Evolutionary conservation across 2,329 filamentous ascomycete genomes (phyloP).

Genomic region (Trichoderma gracile): DNA sequence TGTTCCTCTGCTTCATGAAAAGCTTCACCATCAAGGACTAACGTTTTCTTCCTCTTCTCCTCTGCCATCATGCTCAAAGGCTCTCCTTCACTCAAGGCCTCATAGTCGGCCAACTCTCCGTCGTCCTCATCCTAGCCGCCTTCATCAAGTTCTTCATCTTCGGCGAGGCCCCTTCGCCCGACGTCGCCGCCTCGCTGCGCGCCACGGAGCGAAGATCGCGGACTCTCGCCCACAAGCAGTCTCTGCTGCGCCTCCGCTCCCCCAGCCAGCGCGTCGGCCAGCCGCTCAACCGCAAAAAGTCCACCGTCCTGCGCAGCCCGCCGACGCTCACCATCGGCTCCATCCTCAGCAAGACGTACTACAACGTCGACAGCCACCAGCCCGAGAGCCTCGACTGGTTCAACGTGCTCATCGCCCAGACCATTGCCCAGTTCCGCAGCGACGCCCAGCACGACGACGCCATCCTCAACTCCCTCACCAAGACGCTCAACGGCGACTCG

Average conservation of each 20-base stretch:
- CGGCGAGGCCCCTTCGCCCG: slow-evolving; percentile 83
- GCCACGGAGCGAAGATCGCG: slow-evolving; percentile 73
- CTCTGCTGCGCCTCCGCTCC: slow-evolving; percentile 63
- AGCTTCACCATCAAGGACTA: slow-evolving; percentile 2
- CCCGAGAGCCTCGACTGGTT: slow-evolving; percentile 98
- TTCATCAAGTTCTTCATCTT: slow-evolving; percentile 99
- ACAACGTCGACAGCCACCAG: slow-evolving; percentile 93
- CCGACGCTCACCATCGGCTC: slow-evolving; percentile 85
- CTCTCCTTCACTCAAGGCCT: slow-evolving; percentile 93
- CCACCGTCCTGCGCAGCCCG: slow-evolving; percentile 70
- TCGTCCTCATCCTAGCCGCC: slow-evolving; percentile 84
- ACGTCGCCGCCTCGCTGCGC: slow-evolving; percentile 73
- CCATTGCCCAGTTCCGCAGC: slow-evolving; percentile 89
- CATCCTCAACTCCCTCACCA: slow-evolving; percentile 81
- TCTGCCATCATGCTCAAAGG: too few species aligned
- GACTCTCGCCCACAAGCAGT: slow-evolving; percentile 74
- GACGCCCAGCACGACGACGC: slow-evolving; percentile 91
- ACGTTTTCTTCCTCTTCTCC: neutral
- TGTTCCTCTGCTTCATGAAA: neutral
- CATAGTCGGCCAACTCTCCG: slow-evolving; percentile 87
- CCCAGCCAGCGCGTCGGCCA: slow-evolving; percentile 44
- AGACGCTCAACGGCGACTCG: slow-evolving; percentile 80
- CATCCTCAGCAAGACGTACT: slow-evolving; percentile 95
- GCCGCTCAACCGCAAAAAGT: slow-evolving; percentile 63
- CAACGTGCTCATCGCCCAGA: slow-evolving; percentile 95